A percentile compares a stretch with the other conserved stretches of the same genome.
phyloP scores from a whole-genome alignment of 1,284 basidiomycete genomes.

The Phylloporus sp. region DNA sequence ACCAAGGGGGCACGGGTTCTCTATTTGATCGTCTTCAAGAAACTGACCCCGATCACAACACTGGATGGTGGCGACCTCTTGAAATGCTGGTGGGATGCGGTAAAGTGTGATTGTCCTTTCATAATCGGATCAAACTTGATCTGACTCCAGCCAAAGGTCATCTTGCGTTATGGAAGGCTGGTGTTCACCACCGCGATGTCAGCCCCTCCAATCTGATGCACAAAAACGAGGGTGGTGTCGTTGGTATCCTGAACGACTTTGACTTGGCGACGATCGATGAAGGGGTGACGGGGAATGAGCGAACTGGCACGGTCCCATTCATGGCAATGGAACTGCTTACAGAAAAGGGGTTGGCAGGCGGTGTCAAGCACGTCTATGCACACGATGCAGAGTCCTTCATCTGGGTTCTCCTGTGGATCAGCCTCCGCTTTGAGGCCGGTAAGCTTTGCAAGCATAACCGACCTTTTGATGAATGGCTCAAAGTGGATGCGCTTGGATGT shows the following conservation, averaged over 20 bases:
- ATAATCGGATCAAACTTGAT: no score
- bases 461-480: slow-evolving; percentile 15
- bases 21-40: slow-evolving; percentile 20
- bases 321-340: slow-evolving; percentile 39
- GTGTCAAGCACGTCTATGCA: slow-evolving; percentile 34
- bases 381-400: slow-evolving; percentile 45
- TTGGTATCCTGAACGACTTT: slow-evolving; percentile 37
- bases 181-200: no score
- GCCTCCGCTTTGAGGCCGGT: slow-evolving; percentile 16
- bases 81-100: slow-evolving; percentile 12
- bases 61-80: slow-evolving; percentile 14
- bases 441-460: not conserved
- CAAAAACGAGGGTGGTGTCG: no score
- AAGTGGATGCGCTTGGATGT: slow-evolving; percentile 6
- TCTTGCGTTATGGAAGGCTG: no score
- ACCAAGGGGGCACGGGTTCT: slow-evolving; percentile 1
- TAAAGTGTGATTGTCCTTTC: slow-evolving; percentile 12
- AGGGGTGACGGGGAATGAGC: slow-evolving; percentile 11
- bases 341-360: slow-evolving; percentile 16
- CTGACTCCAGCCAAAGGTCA: no score
- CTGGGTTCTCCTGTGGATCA: slow-evolving; percentile 39
- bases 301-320: slow-evolving; percentile 42
- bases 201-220: no score
- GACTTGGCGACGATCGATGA: slow-evolving; percentile 33
- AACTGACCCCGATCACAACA: slow-evolving; percentile 19